A percentile compares a stretch with the other conserved stretches of the same genome.
Conservation (phyloP, 2,329 filamentous ascomycete genomes). For the Monosporascus sp. region DNA sequence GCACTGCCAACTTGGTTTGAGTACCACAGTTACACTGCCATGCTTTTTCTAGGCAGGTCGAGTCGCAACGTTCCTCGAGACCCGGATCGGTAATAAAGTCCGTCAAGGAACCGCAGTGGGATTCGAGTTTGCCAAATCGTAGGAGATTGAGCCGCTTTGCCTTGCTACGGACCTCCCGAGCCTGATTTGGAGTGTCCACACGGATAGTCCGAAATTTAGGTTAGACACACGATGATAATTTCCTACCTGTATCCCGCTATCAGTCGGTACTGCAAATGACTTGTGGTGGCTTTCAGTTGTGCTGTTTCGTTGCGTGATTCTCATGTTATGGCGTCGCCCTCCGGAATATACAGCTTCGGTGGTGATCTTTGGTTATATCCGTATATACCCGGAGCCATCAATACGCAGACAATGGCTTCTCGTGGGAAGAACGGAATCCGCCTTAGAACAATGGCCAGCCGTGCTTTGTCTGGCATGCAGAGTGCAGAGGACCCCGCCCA, state of each 20-base stretch:
- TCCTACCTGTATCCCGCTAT: neutral
- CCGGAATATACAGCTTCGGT: too few species aligned
- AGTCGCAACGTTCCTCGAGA: neutral
- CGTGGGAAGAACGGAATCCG: too few species aligned
- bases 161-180: neutral
- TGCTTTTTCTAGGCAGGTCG: neutral
- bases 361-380: too few species aligned
- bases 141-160: neutral
- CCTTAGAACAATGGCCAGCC: too few species aligned
- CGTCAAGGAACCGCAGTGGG: neutral
- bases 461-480: too few species aligned
- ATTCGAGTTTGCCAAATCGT: neutral
- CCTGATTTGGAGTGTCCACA: neutral
- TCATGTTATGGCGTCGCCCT: too few species aligned
- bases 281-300: neutral
- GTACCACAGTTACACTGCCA: neutral
- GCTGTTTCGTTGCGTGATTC: neutral
- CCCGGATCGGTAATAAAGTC: neutral
- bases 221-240: neutral
- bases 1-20: neutral
- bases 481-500: too few species aligned
- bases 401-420: too few species aligned
- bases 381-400: too few species aligned
- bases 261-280: neutral
- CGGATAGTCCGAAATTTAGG: neutral